phyloP scores from a whole-genome alignment of 1,284 basidiomycete species.

The Moniliella sp. region DNA sequence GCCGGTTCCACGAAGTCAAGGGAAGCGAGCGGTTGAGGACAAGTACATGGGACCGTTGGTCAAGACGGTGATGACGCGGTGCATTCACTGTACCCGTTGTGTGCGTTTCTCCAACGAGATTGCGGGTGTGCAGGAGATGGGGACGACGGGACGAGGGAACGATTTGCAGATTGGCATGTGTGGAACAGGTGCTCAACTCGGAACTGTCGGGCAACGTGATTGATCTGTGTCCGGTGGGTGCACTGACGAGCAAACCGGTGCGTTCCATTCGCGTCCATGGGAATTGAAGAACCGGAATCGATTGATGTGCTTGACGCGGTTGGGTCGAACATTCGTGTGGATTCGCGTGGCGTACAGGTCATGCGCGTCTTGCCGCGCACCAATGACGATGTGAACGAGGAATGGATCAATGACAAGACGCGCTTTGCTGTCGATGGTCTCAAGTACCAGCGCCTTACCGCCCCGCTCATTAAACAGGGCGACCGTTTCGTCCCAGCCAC shows the following conservation, averaged over 20 bases:
- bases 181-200: constrained; percentile 89
- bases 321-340: constrained; percentile 87
- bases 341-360: constrained; percentile 81
- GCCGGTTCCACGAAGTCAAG: constrained; percentile 93
- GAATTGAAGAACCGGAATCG: constrained; percentile 91
- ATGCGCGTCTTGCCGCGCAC: constrained; percentile 90
- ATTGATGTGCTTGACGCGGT: constrained; percentile 91
- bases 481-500: constrained; percentile 74
- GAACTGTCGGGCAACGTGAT: constrained; percentile 93
- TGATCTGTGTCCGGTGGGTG: constrained; percentile 84
- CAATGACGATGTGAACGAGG: constrained; percentile 96
- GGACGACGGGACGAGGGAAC: constrained; percentile 88
- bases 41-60: constrained; percentile 94
- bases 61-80: constrained; percentile 97
- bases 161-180: constrained; percentile 96
- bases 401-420: constrained; percentile 99
- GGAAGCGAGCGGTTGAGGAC: constrained; percentile 93
- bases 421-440: constrained; percentile 89
- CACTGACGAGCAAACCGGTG: constrained; percentile 89
- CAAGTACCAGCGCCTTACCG: constrained; percentile 79
- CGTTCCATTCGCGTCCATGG: constrained; percentile 90
- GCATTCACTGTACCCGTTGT: constrained; percentile 97
- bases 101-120: constrained; percentile 97
- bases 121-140: constrained; percentile 88
- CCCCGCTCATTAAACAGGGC: constrained; percentile 69